Conservation (phyloP, 208 protist genomes). For the Leishmania gerbilli region DNA sequence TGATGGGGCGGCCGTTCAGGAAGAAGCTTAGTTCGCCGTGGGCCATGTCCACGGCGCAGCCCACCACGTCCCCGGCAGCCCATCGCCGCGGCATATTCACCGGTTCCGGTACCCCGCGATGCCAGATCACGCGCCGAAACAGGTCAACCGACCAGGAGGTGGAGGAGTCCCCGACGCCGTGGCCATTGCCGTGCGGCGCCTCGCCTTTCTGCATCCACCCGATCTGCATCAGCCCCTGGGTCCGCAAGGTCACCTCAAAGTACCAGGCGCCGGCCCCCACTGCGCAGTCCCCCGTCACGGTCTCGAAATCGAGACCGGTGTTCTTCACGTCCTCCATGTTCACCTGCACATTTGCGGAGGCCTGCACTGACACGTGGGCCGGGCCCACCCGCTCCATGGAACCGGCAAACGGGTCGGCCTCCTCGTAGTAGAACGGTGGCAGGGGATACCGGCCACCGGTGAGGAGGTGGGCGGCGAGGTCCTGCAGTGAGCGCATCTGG, state of each 20-base stretch:
- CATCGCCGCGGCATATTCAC: constrained; percentile 74
- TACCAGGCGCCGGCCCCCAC: constrained; percentile 88
- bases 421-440: constrained; percentile 87
- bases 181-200: constrained; percentile 23
- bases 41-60: constrained; percentile 84
- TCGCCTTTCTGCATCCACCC: constrained; percentile 71
- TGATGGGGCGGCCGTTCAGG: constrained; percentile 77
- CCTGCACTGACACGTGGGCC: constrained; percentile 83
- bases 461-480: constrained; percentile 77
- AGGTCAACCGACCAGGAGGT: constrained; percentile 88
- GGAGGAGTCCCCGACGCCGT: constrained; percentile 85
- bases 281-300: constrained; percentile 74
- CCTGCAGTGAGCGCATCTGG: constrained; percentile 88
- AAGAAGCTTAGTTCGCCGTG: constrained; percentile 79
- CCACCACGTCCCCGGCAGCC: constrained; percentile 85
- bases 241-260: constrained; percentile 89
- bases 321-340: constrained; percentile 82
- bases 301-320: constrained; percentile 67
- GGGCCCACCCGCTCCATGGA: constrained; percentile 77
- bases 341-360: constrained; percentile 66
- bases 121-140: constrained; percentile 89
- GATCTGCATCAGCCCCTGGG: constrained; percentile 92
- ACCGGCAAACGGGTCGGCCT: constrained; percentile 82
- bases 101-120: constrained; percentile 62
- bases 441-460: constrained; percentile 54